Conservation (phyloP, 177 flowering plant genomes). For the Vitis hybrid region DNA sequence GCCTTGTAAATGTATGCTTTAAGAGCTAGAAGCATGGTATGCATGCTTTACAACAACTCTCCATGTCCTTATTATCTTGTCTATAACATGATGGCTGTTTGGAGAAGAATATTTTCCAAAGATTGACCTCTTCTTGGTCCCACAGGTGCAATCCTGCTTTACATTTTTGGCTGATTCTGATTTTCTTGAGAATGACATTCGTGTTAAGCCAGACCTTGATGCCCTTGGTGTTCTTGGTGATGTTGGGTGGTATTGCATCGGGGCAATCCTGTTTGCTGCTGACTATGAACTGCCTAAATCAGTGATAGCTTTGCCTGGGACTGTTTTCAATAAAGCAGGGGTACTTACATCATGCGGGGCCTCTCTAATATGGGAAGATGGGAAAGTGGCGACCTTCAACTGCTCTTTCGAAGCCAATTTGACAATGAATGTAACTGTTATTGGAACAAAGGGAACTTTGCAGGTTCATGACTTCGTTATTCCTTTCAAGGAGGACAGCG, state of each 20-base stretch:
- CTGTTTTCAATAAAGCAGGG: constrained; percentile 31
- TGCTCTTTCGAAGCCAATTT: constrained; percentile 56
- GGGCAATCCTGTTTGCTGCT: constrained; percentile 57
- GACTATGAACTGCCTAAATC: constrained; percentile 47
- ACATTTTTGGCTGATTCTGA: constrained; percentile 30
- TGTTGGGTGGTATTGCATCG: constrained; percentile 67
- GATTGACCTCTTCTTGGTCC: not conserved
- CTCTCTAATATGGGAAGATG: constrained; percentile 36
- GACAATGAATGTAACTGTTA: constrained; percentile 42
- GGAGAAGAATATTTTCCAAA: not conserved
- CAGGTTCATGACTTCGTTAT: constrained; percentile 49
- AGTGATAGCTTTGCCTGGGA: constrained; percentile 42
- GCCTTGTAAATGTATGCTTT: too few relatives aligned
- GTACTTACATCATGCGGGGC: constrained; percentile 48
- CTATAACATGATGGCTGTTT: not conserved
- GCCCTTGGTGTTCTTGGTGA: constrained; percentile 64
- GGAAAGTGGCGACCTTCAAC: constrained; percentile 40
- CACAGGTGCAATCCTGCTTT: constrained; percentile 50
- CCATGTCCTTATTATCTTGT: too few relatives aligned
- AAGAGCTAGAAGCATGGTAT: too few relatives aligned
- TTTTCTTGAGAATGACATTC: constrained; percentile 44
- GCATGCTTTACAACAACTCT: too few relatives aligned
- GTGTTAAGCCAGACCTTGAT: constrained; percentile 59
- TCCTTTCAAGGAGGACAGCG: constrained; percentile 43
- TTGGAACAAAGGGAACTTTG: constrained; percentile 42